These are phyloP conservation scores for Suillus luteus DNA, from an alignment of 768 basidiomycete species.

Conservation along the genomic window DNA sequence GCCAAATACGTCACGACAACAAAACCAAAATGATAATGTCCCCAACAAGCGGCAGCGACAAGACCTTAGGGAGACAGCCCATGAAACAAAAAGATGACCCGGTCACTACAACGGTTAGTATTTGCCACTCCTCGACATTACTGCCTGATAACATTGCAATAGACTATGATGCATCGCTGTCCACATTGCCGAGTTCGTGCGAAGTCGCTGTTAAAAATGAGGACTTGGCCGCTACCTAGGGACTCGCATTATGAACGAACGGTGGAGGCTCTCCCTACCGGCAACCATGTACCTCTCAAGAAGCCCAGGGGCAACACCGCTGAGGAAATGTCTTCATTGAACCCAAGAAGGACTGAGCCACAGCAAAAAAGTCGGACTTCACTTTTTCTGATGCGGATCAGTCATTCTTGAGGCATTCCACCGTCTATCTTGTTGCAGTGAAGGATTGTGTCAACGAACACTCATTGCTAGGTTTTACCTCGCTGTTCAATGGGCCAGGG, in stretches of 20 bases:
- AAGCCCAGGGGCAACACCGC: slow-evolving; percentile 55
- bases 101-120: background rate
- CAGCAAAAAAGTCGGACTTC: no score
- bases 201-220: background rate
- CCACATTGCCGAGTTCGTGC: slow-evolving; percentile 50
- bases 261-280: slow-evolving; percentile 56
- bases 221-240: slow-evolving; percentile 48
- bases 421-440: slow-evolving; percentile 28
- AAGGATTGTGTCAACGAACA: slow-evolving; percentile 23
- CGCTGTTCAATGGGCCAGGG: slow-evolving; percentile 37
- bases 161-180: slow-evolving; percentile 38
- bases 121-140: slow-evolving; percentile 27
- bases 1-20: slow-evolving; percentile 4
- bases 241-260: slow-evolving; percentile 67
- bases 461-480: slow-evolving; percentile 64
- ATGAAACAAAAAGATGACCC: background rate
- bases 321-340: slow-evolving; percentile 51
- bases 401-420: slow-evolving; percentile 64
- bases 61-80: background rate
- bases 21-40: no score
- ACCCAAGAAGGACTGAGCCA: no score
- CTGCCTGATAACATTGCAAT: slow-evolving; percentile 55
- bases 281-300: slow-evolving; percentile 66
- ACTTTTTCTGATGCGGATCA: slow-evolving; percentile 48
- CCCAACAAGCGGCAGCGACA: background rate